These are phyloP conservation scores for Stenogyne calaminthoides DNA, from an alignment of 305 asterid genomes.

Conservation along the genomic window DNA sequence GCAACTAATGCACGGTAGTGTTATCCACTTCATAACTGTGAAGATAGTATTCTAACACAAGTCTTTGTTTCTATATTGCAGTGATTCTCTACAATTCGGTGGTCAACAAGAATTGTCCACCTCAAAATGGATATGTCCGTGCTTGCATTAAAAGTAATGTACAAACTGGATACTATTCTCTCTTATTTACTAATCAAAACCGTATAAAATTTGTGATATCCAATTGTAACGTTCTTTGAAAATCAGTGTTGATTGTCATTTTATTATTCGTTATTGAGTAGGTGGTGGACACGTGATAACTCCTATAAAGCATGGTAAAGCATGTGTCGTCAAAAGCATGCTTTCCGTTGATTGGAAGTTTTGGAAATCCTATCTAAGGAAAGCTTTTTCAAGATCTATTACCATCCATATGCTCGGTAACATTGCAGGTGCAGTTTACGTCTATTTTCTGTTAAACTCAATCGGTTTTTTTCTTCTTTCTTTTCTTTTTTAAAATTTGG, in stretches of 20 bases:
- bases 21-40: neutral
- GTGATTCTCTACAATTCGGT: slow-evolving; percentile 89
- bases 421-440: slow-evolving; percentile 57
- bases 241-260: slow-evolving; percentile 2
- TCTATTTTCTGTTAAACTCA: neutral
- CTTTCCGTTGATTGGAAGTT: slow-evolving; percentile 79
- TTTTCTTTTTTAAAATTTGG: neutral
- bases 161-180: slow-evolving; percentile 28
- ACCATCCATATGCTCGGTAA: slow-evolving; percentile 71
- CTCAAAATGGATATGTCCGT: slow-evolving; percentile 76
- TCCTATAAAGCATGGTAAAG: slow-evolving; percentile 69
- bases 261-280: slow-evolving; percentile 32
- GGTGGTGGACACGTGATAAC: slow-evolving; percentile 87
- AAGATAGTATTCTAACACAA: slow-evolving; percentile 27
- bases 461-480: neutral
- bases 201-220: neutral
- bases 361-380: slow-evolving; percentile 67
- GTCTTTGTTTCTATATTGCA: slow-evolving; percentile 38
- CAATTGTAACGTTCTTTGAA: neutral
- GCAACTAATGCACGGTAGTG: no score
- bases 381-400: slow-evolving; percentile 62
- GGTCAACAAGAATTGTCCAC: slow-evolving; percentile 71
- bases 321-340: slow-evolving; percentile 78
- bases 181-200: neutral
- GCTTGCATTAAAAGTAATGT: slow-evolving; percentile 90